Percentiles rank a stretch among this genome's conserved stretches.
These are phyloP conservation scores for Forsythia viridissima DNA, from an alignment of 257 asterid genomes.

Conservation along the genomic window DNA sequence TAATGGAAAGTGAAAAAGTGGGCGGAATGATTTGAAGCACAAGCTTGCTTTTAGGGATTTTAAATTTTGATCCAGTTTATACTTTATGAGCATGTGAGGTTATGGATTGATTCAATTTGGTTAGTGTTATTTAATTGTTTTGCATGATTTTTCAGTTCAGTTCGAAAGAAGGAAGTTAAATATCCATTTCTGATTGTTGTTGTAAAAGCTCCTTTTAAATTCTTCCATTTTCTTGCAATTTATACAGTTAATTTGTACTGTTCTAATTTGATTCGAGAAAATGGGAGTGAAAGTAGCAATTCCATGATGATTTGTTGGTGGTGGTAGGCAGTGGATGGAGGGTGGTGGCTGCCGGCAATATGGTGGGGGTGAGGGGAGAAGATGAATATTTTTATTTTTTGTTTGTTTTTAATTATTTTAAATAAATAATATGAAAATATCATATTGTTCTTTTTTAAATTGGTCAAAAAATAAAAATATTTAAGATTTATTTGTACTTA, in stretches of 20 bases:
- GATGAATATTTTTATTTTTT: too few species aligned
- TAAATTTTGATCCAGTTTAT: constrained; percentile 11
- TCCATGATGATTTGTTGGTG: constrained; percentile 20
- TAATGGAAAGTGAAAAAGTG: constrained; percentile 33
- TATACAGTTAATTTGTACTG: neutral
- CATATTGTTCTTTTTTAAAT: too few species aligned
- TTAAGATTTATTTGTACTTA: too few species aligned
- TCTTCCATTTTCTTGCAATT: neutral
- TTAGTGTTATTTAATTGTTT: constrained; percentile 31
- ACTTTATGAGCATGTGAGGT: constrained; percentile 18
- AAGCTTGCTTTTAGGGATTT: constrained; percentile 16
- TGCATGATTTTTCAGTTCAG: constrained; percentile 48
- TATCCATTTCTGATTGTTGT: constrained; percentile 22
- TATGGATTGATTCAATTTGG: constrained; percentile 29
- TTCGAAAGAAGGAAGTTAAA: constrained; percentile 27
- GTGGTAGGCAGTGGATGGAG: too few species aligned
- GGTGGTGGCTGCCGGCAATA: too few species aligned
- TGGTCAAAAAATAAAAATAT: too few species aligned
- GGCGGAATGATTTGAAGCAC: constrained; percentile 31
- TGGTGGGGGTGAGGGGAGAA: constrained; percentile 39
- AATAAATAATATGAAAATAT: too few species aligned
- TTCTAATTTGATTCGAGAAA: constrained; percentile 14
- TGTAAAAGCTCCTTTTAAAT: neutral
- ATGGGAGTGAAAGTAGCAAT: constrained; percentile 75
- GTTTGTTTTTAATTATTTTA: too few species aligned